Evolutionary conservation across 495 filamentous ascomycete species (phyloP), one percentile per base, ranked within the genome.

Genomic region (Lasiosphaeris hirsuta): DNA sequence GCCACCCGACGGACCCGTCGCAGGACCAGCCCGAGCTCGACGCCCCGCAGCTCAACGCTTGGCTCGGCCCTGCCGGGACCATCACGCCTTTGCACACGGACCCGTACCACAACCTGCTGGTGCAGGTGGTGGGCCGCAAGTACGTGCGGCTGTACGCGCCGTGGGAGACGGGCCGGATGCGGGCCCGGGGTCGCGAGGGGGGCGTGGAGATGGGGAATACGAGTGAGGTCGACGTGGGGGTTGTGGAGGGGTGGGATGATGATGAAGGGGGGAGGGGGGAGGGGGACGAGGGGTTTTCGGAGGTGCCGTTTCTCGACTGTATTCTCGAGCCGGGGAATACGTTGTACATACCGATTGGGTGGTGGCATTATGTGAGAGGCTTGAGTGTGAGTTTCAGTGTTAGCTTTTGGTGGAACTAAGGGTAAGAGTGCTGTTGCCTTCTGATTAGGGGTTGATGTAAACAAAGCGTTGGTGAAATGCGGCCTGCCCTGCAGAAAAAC

Each of bases 351-450:
- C 94, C 94, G 4, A 78, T 89, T 3, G 94, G 93, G 15, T 99
- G 94, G 94, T 99, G 94, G 94, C 94, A 99, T 77, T 97, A 96
- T 79, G 90, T 99, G 5, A 78, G 88, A 59, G 90, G 90, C 37
- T 65, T 97, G 68, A 89, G 81, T 53, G 87, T 87, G 36, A 96
- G 94, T 59, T 89, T 95, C 60, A 97, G 95, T 66, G 92, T 97
- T 37, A 97, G 91, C 70, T 98, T 96, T 69, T 99, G 94, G 94
- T 99, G 92, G 90, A 87, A 89, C 65, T 90, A 69, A 75, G 11
- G 15, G 40, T n/a, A 14, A 14, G 23, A 4, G 11, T 2, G 10
- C 10, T 23, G 8, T 46, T 4, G 10, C 17, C 13, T 2, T 9
- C 13, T 23, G 11, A 11, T 1, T 10, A 10, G 18, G 13, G 15